Conservation (phyloP, 805 yeast species). For the Saccharomycopsis guyanensis region DNA sequence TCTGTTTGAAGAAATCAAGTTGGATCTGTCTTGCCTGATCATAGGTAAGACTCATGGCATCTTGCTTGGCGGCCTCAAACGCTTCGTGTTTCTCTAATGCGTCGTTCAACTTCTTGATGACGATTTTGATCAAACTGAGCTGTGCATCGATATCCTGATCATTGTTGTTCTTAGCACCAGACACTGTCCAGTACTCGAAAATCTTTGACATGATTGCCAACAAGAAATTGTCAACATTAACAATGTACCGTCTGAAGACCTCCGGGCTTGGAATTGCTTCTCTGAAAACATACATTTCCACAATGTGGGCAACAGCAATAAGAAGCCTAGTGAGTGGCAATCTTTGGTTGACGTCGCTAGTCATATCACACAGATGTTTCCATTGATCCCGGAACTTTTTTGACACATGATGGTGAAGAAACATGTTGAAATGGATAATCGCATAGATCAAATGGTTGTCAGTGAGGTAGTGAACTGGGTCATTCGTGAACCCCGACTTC, state of each 20-base stretch:
- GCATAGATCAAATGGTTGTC: not conserved
- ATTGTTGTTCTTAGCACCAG: constrained; percentile 3
- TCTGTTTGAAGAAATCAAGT: constrained; percentile 1
- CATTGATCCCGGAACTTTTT: not conserved
- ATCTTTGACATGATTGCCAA: constrained; percentile 3
- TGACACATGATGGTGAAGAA: too few species aligned
- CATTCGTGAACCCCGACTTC: constrained; percentile 6
- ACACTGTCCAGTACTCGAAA: constrained; percentile 13
- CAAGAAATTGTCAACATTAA: constrained; percentile 1
- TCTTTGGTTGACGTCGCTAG: not conserved
- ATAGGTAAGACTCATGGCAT: not conserved
- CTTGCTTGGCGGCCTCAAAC: not conserved
- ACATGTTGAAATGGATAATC: not conserved
- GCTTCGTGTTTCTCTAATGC: not conserved
- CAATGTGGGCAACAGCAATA: not conserved
- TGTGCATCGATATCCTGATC: not conserved
- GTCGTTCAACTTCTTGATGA: constrained; percentile 3
- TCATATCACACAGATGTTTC: not conserved
- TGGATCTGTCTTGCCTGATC: constrained; percentile 1
- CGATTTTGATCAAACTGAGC: constrained; percentile 4
- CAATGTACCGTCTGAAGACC: not conserved
- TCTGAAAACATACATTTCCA: not conserved
- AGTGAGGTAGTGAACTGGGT: constrained; percentile 1
- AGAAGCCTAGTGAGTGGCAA: constrained; percentile 11
- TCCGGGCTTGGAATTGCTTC: not conserved